These are phyloP conservation scores for Colletotrichum costaricense DNA, from an alignment of 2,329 filamentous ascomycete genomes.

Conservation along the genomic window DNA sequence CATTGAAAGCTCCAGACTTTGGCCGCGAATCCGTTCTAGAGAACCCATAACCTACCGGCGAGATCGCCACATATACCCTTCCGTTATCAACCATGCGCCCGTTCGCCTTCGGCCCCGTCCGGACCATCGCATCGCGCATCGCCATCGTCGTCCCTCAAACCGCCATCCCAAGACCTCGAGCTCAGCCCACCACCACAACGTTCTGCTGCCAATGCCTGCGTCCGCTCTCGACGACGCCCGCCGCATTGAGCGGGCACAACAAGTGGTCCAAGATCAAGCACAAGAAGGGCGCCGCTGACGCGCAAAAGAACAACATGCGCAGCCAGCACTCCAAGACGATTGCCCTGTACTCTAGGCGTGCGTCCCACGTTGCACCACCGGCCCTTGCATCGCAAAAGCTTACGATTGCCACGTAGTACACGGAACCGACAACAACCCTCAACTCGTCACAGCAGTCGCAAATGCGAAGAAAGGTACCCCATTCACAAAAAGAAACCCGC, in stretches of 20 bases:
- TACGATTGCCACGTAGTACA: slow-evolving; percentile 65
- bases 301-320: slow-evolving; percentile 79
- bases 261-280: slow-evolving; percentile 98
- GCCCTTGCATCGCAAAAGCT: background rate
- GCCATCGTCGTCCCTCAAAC: background rate
- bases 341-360: slow-evolving; percentile 79
- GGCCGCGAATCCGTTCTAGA: background rate
- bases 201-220: slow-evolving; percentile 62
- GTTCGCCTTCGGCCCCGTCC: slow-evolving; percentile 7
- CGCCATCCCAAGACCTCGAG: background rate
- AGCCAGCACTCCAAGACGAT: slow-evolving; percentile 78
- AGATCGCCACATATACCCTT: background rate
- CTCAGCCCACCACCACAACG: slow-evolving; percentile 1
- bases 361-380: slow-evolving; percentile 38
- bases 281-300: slow-evolving; percentile 89
- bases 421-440: slow-evolving; percentile 79
- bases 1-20: background rate
- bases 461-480: slow-evolving; percentile 80
- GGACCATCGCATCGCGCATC: slow-evolving; percentile 18
- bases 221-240: slow-evolving; percentile 57
- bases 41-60: background rate
- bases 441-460: slow-evolving; percentile 77
- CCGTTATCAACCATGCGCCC: slow-evolving; percentile 18
- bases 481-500: slow-evolving; percentile 32
- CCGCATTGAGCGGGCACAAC: slow-evolving; percentile 77